These are phyloP conservation scores for Colletotrichum theobromicola DNA, from an alignment of 2,329 filamentous ascomycete genomes.

Conservation along the genomic window DNA sequence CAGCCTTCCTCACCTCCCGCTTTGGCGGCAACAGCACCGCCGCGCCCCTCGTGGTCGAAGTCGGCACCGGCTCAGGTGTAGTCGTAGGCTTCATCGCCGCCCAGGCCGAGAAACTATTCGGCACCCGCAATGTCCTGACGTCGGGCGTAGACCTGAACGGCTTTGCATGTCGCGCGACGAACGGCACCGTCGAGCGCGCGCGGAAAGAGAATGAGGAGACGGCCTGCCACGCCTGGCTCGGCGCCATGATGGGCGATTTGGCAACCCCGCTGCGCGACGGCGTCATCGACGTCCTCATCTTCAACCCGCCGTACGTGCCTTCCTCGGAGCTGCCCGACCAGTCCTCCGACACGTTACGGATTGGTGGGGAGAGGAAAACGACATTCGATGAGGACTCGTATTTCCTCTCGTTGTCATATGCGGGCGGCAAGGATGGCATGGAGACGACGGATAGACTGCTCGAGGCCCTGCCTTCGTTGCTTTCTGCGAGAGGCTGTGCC, in stretches of 20 bases:
- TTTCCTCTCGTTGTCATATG: conserved; percentile 84
- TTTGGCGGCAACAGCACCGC: conserved; percentile 51
- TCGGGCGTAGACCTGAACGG: conserved; percentile 85
- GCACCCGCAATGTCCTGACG: conserved; percentile 71
- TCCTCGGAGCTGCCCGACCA: conserved; percentile 72
- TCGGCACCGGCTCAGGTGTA: conserved; percentile 91
- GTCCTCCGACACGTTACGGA: neutral
- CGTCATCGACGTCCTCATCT: conserved; percentile 82
- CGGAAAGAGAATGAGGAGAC: conserved; percentile 35
- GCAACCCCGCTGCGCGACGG: conserved; percentile 61
- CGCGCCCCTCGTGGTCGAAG: conserved; percentile 75
- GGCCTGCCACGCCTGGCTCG: conserved; percentile 62
- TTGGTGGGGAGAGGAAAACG: conserved; percentile 35
- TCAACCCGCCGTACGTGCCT: conserved; percentile 97
- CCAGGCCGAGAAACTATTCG: conserved; percentile 75
- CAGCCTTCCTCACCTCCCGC: conserved; percentile 67
- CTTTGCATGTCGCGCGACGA: conserved; percentile 80
- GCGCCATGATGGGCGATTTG: conserved; percentile 74
- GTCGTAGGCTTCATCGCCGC: conserved; percentile 89
- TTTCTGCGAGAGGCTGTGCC: conserved; percentile 75
- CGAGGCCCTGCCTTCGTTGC: conserved; percentile 65
- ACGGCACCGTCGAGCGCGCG: conserved; percentile 67
- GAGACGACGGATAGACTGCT: conserved; percentile 86
- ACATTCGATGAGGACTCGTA: conserved; percentile 82
- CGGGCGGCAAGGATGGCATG: conserved; percentile 91